Base-by-base conservation (phyloP, 768 basidiomycete genomes). In the Boletellus ananas region DNA sequence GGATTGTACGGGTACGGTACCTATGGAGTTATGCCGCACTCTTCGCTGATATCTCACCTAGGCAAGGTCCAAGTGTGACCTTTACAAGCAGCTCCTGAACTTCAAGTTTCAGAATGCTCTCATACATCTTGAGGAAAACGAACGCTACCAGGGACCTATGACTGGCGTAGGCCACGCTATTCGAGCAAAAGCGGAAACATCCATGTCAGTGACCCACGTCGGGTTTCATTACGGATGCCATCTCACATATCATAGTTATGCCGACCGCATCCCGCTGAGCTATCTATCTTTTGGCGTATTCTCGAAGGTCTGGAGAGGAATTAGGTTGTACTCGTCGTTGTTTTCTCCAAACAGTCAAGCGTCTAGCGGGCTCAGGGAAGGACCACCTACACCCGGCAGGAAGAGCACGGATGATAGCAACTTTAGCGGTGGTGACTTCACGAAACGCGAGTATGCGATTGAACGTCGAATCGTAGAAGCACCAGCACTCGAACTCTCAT, bases 391-490 rank as follows among this genome's bases (percentile, higher is more conserved):
- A 14, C 40, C 52, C 8, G 42, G 43, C 29, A 51, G 51, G 50
- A 56, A 77, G 54, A 66, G 68, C 36, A 46, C 72, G 5, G 79
- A 84, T 23, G 81, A 81, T 37, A 75, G 78, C 45, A 79, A 78
- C 4, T 78, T 78, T 4, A 56, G 80, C 23, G 84, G 78, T 12
- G 70, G 70, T 10, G 81, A 87, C 59, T 81, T 79, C 47, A 64
- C 75, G 3, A 71, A 70, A 8, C 58, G 81, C 17, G 94, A 98
- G 64, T 98, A 98, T 63, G 95, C 90, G 11, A 82, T 93, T 44
- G 90, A 93, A 52, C 81, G 85, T 34, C 88, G 84, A 45, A 74
- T 98, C 25, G 65, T 98, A 25, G 89, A 94, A 56, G 79, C 90
- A 0, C 84, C 84, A 0, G 58, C 75, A 14, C 62, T 98, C 33